Evolutionary conservation across 176 grass and related monocot genomes (phyloP).

Genomic region (Hordeum vulgare): MorexV3_pseudomolecules_assembly NC_058523.1:19098227-19098726

Average conservation of each 20-base stretch:
- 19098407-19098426: neutral
- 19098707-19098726: neutral
- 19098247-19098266: constrained; percentile 42
- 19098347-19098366: neutral
- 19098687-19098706: neutral
- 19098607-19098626: neutral
- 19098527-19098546: neutral
- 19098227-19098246: constrained; percentile 69
- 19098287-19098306: neutral
- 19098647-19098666: neutral
- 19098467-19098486: neutral
- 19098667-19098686: neutral
- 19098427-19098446: neutral
- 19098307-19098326: neutral
- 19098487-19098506: neutral
- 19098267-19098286: constrained; percentile 55
- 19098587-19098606: neutral
- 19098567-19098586: neutral
- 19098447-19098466: neutral
- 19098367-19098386: neutral
- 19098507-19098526: neutral
- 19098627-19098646: neutral
- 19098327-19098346: neutral
- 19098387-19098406: neutral
- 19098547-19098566: neutral